Evolutionary conservation across 495 filamentous ascomycete species (phyloP).

Genomic region (Chaetomidium leptoderma): DNA sequence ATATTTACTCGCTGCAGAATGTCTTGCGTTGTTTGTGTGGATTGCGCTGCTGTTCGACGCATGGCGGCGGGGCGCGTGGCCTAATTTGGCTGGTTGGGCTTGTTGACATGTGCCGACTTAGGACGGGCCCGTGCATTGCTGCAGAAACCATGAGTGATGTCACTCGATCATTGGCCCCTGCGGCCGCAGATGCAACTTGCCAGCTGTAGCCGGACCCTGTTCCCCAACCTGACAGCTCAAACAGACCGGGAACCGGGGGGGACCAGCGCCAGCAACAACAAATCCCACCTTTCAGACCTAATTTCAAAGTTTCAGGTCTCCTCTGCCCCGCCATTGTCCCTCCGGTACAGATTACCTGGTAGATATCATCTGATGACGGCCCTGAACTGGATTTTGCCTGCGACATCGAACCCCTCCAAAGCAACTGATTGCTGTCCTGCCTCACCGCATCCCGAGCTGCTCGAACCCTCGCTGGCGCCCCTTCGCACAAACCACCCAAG

Average conservation of each 20-base stretch:
- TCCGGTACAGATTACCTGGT: not conserved
- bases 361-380: not conserved
- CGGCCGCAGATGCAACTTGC: not conserved
- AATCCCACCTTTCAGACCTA: not conserved
- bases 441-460: not conserved
- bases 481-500: not conserved
- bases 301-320: not conserved
- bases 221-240: conserved; percentile 3
- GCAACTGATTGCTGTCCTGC: not conserved
- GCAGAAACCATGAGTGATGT: conserved; percentile 21
- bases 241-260: not conserved
- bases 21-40: conserved; percentile 4
- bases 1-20: not conserved
- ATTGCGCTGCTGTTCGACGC: not conserved
- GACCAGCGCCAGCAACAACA: not conserved
- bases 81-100: conserved; percentile 9
- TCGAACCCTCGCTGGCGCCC: not conserved
- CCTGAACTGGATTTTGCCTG: not conserved
- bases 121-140: conserved; percentile 18
- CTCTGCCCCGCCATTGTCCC: conserved; percentile 1
- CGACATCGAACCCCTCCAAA: not conserved
- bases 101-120: conserved; percentile 20
- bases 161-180: conserved; percentile 6
- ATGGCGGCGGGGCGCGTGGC: conserved; percentile 6
- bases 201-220: not conserved